Conservation (phyloP, 306 rosid species). For the Gastrolobium bilobum region DNA sequence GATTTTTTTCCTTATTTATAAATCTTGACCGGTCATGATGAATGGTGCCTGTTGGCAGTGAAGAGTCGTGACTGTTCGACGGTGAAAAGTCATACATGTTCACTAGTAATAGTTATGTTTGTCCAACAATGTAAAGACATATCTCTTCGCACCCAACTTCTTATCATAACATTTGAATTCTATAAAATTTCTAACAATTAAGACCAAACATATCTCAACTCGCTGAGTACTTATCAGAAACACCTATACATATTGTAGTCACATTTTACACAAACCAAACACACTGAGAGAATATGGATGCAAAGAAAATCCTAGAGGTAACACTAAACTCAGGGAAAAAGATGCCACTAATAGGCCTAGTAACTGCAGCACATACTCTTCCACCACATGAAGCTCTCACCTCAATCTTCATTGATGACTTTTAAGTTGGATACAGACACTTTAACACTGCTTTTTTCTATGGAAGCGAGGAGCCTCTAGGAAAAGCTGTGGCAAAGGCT, state of each 20-base stretch:
- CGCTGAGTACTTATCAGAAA: not conserved
- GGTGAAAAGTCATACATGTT: too few relatives aligned
- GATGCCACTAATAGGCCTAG: conserved; percentile 41
- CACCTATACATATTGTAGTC: not conserved
- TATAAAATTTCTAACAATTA: too few relatives aligned
- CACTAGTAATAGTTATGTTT: too few relatives aligned
- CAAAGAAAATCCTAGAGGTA: conserved; percentile 7
- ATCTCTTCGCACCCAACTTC: too few relatives aligned
- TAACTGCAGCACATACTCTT: conserved; percentile 21
- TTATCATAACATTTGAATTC: too few relatives aligned
- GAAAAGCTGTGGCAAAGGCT: conserved; percentile 43
- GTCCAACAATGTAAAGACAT: too few relatives aligned
- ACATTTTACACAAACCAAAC: not conserved
- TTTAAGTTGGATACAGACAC: conserved; percentile 40
- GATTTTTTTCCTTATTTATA: too few relatives aligned
- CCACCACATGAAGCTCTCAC: conserved; percentile 19
- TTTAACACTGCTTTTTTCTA: conserved; percentile 48
- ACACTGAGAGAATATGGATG: not conserved
- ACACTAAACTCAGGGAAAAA: conserved; percentile 38
- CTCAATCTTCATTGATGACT: conserved; percentile 27
- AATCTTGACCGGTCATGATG: too few relatives aligned
- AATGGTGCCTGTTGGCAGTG: too few relatives aligned
- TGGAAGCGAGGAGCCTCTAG: conserved; percentile 41
- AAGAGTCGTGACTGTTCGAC: too few relatives aligned
- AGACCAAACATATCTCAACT: not conserved